Base-by-base conservation (phyloP, 306 rosid genomes). In the Sesbania bispinosa region DNA sequence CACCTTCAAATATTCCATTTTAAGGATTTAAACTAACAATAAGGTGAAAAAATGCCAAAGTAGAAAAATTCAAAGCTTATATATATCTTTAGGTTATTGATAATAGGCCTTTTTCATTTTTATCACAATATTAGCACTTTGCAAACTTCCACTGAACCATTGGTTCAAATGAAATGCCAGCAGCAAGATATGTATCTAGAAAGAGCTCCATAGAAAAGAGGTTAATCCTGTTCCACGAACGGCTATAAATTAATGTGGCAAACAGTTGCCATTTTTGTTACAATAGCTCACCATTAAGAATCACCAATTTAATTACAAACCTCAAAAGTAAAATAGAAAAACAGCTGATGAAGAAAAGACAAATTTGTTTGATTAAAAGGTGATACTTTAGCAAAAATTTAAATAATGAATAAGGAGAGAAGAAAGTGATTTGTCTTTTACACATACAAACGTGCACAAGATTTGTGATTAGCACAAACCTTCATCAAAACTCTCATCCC, bases 401-500 rank as follows among this genome's bases (percentile, higher is more conserved):
- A 45, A 43, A 61, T 7, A 57, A 61, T 51, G 30, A 33, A 71
- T 8, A 46, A 78, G 57, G 42, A 66, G 59, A 39, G 47, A 27
- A 53, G 48, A 43, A 42, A 21, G 30, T 67, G 24, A 51, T 21
- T 26, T 71, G 53, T 50, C 16, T 46, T 71, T 3, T 16, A n/a
- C 41, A 24, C 20, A 30, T 2, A 23, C 53, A 24, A 11, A 19
- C 18, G 14, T 14, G 29, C 26, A 52, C 38, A 65, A 7, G 8
- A 21, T 39, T 60, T 19, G 41, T 10, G 38, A 61, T 70, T 45
- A 62, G 45, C 59, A 62, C 85, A 41, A 67, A 90, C 98, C 98
- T 91, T 94, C 60, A 89, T 80, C 61, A 87, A 42, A 54, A 94
- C 99, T 80, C 73, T 86, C 95, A 94, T 87, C 76, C 99, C 99